These are phyloP conservation scores for Talaromyces pinophilus DNA, from an alignment of 2,329 filamentous ascomycete genomes.

Conservation along the genomic window DNA sequence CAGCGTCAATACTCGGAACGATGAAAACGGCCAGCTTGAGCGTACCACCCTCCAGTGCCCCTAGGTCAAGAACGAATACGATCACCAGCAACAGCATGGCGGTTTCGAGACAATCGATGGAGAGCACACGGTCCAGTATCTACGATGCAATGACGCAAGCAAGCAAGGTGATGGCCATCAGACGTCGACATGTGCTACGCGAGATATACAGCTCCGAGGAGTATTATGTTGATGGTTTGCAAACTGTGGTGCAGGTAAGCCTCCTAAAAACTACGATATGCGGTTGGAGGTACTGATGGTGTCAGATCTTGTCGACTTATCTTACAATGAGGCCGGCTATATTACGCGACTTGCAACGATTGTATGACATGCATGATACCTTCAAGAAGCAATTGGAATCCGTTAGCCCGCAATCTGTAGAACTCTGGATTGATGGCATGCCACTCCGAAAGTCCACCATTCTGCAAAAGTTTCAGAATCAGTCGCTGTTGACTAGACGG, in stretches of 20 bases:
- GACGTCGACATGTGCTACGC: constrained; percentile 76
- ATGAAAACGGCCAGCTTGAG: constrained; percentile 81
- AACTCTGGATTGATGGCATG: constrained; percentile 27
- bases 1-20: constrained; percentile 75
- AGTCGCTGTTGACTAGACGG: constrained; percentile 34
- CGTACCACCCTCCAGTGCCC: constrained; percentile 68
- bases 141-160: constrained; percentile 63
- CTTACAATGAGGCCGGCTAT: constrained; percentile 72
- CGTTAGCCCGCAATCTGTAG: constrained; percentile 64
- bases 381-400: constrained; percentile 74
- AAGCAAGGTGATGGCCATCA: constrained; percentile 69
- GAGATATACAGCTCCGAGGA: constrained; percentile 86
- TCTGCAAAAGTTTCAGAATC: constrained; percentile 34
- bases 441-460: constrained; percentile 28
- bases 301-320: constrained; percentile 71
- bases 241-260: constrained; percentile 76
- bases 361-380: constrained; percentile 80
- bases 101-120: constrained; percentile 59
- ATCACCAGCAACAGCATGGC: constrained; percentile 53
- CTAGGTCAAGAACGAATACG: constrained; percentile 61
- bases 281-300: background rate
- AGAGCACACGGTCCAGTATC: constrained; percentile 53
- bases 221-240: constrained; percentile 82
- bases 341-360: constrained; percentile 74
- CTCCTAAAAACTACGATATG: background rate